Conservation (phyloP, 768 basidiomycete species). For the Suillus americanus region DNA sequence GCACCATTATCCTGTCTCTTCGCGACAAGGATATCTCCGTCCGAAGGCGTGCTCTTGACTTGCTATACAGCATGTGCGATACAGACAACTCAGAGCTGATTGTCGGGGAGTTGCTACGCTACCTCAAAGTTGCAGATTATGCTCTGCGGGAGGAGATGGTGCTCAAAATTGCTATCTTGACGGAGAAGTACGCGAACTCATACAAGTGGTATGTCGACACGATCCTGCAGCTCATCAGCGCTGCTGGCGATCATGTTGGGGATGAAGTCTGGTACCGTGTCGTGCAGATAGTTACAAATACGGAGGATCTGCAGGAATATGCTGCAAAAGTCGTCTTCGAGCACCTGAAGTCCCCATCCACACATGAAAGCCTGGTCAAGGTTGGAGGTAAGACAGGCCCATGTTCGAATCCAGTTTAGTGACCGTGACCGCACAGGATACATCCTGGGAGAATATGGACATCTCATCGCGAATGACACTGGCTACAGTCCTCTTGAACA, state of each 20-base stretch:
- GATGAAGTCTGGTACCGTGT: slow-evolving; percentile 99
- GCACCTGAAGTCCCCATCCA: slow-evolving; percentile 79
- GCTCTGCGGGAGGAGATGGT: slow-evolving; percentile 98
- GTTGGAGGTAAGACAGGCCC: slow-evolving; percentile 69
- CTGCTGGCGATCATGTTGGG: slow-evolving; percentile 97
- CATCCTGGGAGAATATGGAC: slow-evolving; percentile 97
- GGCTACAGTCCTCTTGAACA: slow-evolving; percentile 95
- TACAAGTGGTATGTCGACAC: slow-evolving; percentile 99
- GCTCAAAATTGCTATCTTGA: slow-evolving; percentile 95
- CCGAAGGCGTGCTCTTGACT: slow-evolving; percentile 87
- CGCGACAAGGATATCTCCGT: slow-evolving; percentile 98
- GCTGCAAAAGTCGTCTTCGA: slow-evolving; percentile 91
- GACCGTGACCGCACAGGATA: slow-evolving; percentile 60
- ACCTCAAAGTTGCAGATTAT: slow-evolving; percentile 95
- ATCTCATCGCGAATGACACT: slow-evolving; percentile 92
- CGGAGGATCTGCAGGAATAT: slow-evolving; percentile 95
- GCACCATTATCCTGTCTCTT: slow-evolving; percentile 90
- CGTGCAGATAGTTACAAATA: slow-evolving; percentile 97
- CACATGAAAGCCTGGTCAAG: slow-evolving; percentile 94
- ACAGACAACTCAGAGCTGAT: slow-evolving; percentile 94
- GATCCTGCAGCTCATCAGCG: slow-evolving; percentile 91
- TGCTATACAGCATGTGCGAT: slow-evolving; percentile 99
- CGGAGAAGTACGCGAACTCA: slow-evolving; percentile 97
- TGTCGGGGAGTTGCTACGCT: slow-evolving; percentile 92
- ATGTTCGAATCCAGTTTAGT: slow-evolving; percentile 8